Conservation (phyloP, 202 grass and related monocot genomes). For the Tripidium arundinaceum region DNA sequence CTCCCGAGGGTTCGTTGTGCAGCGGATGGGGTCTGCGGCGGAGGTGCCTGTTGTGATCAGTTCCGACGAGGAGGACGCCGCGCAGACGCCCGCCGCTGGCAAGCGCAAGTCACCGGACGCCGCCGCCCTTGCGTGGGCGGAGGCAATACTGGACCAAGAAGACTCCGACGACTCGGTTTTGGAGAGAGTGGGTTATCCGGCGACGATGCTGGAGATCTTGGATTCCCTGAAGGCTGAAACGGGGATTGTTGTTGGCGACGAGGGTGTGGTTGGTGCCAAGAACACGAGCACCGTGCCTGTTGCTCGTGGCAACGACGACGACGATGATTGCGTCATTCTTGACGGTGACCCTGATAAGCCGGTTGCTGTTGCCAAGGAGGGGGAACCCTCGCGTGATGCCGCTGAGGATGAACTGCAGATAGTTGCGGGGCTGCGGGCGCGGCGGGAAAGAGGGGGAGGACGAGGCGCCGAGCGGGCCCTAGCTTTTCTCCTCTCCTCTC, state of each 20-base stretch:
- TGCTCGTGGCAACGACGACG: neutral
- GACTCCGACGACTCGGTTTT: neutral
- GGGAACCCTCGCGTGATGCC: slow-evolving; percentile 15
- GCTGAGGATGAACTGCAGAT: slow-evolving; percentile 57
- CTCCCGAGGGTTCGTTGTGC: neutral
- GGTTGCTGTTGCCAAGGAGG: slow-evolving; percentile 3
- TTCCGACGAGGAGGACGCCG: slow-evolving; percentile 38
- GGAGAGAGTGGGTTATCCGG: neutral
- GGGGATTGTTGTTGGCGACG: neutral
- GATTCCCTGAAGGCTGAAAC: neutral
- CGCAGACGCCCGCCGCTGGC: neutral
- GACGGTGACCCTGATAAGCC: slow-evolving; percentile 56
- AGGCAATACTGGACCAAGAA: neutral
- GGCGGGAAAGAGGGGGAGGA: neutral
- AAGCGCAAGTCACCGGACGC: neutral
- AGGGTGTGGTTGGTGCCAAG: neutral
- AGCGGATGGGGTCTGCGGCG: slow-evolving; percentile 14
- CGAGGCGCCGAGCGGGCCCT: no score
- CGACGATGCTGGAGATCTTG: neutral
- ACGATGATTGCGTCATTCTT: slow-evolving; percentile 65
- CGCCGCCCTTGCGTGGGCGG: neutral
- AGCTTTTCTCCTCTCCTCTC: neutral
- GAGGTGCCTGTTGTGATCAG: slow-evolving; percentile 16
- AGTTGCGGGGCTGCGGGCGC: slow-evolving; percentile 35
- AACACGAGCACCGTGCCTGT: neutral